Conservation (phyloP, 495 filamentous ascomycete species). For the Xylaria bambusicola region DNA sequence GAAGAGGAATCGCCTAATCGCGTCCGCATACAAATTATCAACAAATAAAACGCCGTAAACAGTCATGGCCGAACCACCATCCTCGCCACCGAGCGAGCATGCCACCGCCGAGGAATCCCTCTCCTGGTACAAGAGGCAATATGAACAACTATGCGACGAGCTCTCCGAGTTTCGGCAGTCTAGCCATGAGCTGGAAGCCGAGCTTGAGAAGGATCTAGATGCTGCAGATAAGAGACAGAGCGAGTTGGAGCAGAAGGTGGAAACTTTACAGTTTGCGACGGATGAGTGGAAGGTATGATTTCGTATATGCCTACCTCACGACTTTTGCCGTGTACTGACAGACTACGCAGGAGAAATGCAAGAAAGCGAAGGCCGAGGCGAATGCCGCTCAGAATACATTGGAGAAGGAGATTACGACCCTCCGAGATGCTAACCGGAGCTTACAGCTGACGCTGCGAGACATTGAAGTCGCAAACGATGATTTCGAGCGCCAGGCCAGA, state of each 20-base stretch:
- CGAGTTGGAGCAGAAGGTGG: conserved; percentile 80
- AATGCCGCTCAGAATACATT: conserved; percentile 78
- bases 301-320: not conserved
- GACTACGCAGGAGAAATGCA: conserved; percentile 79
- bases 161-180: conserved; percentile 92
- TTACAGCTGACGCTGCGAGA: conserved; percentile 83
- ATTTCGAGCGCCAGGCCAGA: conserved; percentile 93
- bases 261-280: conserved; percentile 80
- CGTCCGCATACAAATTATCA: not conserved
- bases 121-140: conserved; percentile 92
- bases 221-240: conserved; percentile 91
- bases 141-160: conserved; percentile 88
- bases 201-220: conserved; percentile 95
- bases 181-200: conserved; percentile 89
- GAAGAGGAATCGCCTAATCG: conserved; percentile 7
- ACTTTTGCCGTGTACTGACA: conserved; percentile 10
- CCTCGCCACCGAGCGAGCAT: conserved; percentile 60
- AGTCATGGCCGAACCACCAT: conserved; percentile 63
- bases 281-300: conserved; percentile 96
- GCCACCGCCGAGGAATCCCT: conserved; percentile 70
- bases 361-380: conserved; percentile 86
- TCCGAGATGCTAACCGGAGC: conserved; percentile 81
- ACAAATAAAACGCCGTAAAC: conserved; percentile 7
- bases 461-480: conserved; percentile 97
- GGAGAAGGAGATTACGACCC: conserved; percentile 92